Evolutionary conservation across 768 basidiomycete species (phyloP).

Genomic region (Asterophora parasitica): DNA sequence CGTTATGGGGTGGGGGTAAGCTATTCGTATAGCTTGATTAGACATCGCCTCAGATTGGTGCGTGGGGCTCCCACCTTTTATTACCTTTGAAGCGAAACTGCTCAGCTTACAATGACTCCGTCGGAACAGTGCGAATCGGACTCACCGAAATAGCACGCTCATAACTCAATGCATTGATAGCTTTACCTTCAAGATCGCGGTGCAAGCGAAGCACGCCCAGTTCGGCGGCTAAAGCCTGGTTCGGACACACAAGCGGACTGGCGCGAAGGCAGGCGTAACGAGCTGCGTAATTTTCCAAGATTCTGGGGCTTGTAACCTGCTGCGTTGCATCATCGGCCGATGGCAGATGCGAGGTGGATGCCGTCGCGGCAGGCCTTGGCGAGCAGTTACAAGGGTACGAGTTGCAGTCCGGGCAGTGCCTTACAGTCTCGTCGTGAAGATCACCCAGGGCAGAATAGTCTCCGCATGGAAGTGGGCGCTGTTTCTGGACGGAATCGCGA

Average conservation of each 20-base stretch:
- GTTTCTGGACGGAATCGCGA: conserved; percentile 45
- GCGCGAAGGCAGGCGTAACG: conserved; percentile 58
- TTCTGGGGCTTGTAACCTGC: conserved; percentile 9
- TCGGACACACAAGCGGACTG: conserved; percentile 64
- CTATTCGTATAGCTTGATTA: conserved; percentile 23
- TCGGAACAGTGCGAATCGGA: conserved; percentile 8
- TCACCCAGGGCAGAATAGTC: conserved; percentile 54
- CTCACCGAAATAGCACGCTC: conserved; percentile 66
- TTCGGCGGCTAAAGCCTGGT: conserved; percentile 57
- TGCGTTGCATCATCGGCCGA: conserved; percentile 4
- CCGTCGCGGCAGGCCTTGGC: neutral
- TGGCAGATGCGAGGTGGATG: neutral
- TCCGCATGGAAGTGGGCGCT: conserved; percentile 43
- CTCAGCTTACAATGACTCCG: conserved; percentile 11
- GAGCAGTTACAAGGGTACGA: conserved; percentile 6
- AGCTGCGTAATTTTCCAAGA: conserved; percentile 30
- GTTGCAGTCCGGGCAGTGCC: conserved; percentile 38
- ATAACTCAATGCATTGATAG: conserved; percentile 66
- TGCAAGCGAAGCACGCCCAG: conserved; percentile 53
- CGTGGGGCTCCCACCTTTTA: conserved; percentile 42
- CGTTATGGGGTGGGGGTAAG: conserved; percentile 45
- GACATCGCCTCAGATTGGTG: neutral
- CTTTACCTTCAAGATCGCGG: conserved; percentile 63
- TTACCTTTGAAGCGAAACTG: conserved; percentile 24
- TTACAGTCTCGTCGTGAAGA: conserved; percentile 41